These are phyloP conservation scores for Penicillium sp. DNA, from an alignment of 2,329 filamentous ascomycete species.

Conservation along the genomic window DNA sequence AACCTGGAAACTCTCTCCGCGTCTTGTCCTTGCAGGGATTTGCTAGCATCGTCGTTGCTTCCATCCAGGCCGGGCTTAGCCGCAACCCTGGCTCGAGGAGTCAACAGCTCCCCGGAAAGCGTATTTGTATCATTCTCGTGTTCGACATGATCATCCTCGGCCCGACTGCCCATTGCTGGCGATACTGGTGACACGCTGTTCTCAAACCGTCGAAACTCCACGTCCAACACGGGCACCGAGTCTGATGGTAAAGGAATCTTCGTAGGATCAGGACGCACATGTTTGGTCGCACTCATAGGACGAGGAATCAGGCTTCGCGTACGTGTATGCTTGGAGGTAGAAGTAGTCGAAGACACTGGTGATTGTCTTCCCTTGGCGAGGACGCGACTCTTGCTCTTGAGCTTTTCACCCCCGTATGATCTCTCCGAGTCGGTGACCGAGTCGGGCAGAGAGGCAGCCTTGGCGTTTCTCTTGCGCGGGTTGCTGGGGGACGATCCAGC, in stretches of 20 bases:
- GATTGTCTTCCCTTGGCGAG: neutral
- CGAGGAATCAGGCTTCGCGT: constrained; percentile 15
- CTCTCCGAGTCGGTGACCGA: constrained; percentile 26
- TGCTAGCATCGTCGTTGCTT: neutral
- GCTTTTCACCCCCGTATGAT: constrained; percentile 3
- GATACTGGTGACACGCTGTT: neutral
- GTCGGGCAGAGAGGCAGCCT: constrained; percentile 31
- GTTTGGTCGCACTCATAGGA: constrained; percentile 2
- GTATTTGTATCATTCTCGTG: too few relatives aligned
- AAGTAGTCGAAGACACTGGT: neutral
- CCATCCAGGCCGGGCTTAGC: neutral
- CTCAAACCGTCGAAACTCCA: neutral
- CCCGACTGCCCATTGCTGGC: neutral
- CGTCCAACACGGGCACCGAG: neutral
- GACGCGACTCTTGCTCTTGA: neutral
- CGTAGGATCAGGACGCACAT: neutral
- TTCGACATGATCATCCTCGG: neutral
- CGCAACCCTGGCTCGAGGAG: neutral
- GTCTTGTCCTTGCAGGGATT: neutral
- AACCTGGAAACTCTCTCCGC: constrained; percentile 15
- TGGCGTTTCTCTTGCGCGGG: constrained; percentile 31
- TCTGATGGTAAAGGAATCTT: constrained; percentile 1
- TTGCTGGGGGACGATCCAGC: constrained; percentile 3
- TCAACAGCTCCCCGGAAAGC: neutral
- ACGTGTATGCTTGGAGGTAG: neutral